Evolutionary conservation across 768 basidiomycete species (phyloP).

Genomic region (Termitomyces titanicus): DNA sequence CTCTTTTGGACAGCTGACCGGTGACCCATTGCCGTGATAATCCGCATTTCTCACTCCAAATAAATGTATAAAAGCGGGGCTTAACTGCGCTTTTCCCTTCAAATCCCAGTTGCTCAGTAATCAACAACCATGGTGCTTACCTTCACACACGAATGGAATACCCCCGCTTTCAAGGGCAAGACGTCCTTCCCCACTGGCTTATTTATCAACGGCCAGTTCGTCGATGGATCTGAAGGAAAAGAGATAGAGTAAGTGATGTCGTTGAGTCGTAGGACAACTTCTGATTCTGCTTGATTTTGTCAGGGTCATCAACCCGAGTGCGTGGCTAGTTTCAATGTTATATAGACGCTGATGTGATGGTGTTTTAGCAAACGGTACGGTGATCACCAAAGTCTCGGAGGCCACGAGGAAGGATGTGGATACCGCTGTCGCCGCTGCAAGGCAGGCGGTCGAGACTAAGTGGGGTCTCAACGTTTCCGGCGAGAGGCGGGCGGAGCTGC

Average conservation of each 20-base stretch:
- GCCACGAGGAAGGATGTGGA: slow-evolving; percentile 72
- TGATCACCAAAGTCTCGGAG: slow-evolving; percentile 53
- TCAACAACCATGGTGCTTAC: slow-evolving; percentile 25
- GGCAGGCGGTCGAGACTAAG: slow-evolving; percentile 26
- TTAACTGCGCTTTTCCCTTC: background rate
- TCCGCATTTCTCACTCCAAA: background rate
- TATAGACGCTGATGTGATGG: slow-evolving; percentile 7
- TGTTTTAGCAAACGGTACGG: slow-evolving; percentile 54
- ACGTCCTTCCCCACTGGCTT: slow-evolving; percentile 61
- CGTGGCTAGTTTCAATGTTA: slow-evolving; percentile 1
- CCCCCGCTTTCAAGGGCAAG: slow-evolving; percentile 52
- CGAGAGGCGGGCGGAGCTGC: slow-evolving; percentile 32
- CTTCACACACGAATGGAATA: slow-evolving; percentile 50
- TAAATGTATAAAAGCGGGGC: background rate
- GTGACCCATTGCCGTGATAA: too few species aligned
- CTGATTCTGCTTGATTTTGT: slow-evolving; percentile 8
- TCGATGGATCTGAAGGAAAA: slow-evolving; percentile 46
- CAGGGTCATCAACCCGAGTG: slow-evolving; percentile 56
- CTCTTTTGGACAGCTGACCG: slow-evolving; percentile 5
- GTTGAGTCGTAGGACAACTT: background rate
- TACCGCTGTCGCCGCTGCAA: slow-evolving; percentile 64
- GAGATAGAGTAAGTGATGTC: slow-evolving; percentile 56
- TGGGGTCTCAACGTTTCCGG: slow-evolving; percentile 53
- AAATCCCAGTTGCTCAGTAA: background rate
- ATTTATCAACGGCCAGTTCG: slow-evolving; percentile 71